Conservation (phyloP, 306 rosid genomes). For the Castanea crenata region DNA sequence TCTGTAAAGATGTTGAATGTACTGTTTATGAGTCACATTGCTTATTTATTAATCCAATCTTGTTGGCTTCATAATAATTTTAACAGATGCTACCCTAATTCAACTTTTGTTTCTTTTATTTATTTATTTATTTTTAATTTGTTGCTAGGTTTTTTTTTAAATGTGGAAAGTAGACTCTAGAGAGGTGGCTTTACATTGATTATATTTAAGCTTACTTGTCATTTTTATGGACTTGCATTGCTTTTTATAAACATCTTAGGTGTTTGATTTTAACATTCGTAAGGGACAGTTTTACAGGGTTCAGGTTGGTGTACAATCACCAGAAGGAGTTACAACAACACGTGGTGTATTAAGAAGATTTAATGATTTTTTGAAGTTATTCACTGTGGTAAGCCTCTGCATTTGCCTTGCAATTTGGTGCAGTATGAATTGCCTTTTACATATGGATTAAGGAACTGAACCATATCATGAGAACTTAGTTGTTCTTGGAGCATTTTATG, state of each 20-base stretch:
- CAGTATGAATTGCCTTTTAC: background rate
- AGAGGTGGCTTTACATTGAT: background rate
- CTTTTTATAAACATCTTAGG: conserved; percentile 19
- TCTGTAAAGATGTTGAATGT: background rate
- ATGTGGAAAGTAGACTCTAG: background rate
- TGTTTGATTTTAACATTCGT: conserved; percentile 55
- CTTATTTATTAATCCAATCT: background rate
- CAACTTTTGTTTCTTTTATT: background rate
- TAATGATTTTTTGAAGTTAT: conserved; percentile 89
- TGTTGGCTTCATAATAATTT: background rate
- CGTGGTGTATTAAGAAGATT: conserved; percentile 81
- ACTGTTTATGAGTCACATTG: background rate
- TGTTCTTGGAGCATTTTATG: background rate
- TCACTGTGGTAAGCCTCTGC: conserved; percentile 67
- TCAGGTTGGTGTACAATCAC: conserved; percentile 93
- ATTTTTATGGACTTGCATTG: conserved; percentile 3
- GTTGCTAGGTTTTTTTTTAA: background rate
- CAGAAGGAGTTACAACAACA: conserved; percentile 67
- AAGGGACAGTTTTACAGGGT: conserved; percentile 99
- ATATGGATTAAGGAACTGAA: conserved; percentile 6
- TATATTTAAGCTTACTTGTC: conserved; percentile 7
- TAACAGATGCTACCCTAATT: background rate
- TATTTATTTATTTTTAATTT: background rate
- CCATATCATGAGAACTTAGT: conserved; percentile 1
- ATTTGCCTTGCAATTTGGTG: conserved; percentile 6